A percentile compares a stretch with the other conserved stretches of the same genome.
phyloP scores from a whole-genome alignment of 148 eudicot genomes.

The Drosera capensis region DNA sequence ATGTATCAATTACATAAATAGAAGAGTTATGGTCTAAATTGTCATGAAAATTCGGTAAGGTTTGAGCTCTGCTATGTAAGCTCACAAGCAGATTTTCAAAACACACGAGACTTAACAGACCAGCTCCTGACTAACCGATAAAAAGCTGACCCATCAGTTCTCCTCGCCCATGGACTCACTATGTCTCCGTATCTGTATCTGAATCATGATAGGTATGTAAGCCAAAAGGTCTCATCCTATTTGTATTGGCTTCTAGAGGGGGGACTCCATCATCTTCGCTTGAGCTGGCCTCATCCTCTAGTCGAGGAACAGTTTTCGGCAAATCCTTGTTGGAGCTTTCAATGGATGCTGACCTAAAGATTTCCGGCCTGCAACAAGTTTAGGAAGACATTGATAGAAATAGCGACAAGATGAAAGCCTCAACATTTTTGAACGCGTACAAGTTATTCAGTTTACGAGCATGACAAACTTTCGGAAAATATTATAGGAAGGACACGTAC shows the following conservation, averaged over 20 bases:
- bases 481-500: conserved; percentile 16
- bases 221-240: not conserved
- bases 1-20: too few relatives aligned
- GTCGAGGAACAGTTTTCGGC: conserved; percentile 11
- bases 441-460: not conserved
- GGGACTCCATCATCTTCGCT: conserved; percentile 73
- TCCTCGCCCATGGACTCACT: too few relatives aligned
- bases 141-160: too few relatives aligned
- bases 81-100: too few relatives aligned
- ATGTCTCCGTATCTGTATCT: not conserved
- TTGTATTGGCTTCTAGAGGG: conserved; percentile 39
- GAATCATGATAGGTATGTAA: not conserved
- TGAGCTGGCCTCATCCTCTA: conserved; percentile 21
- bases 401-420: not conserved
- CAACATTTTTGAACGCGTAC: not conserved
- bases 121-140: too few relatives aligned
- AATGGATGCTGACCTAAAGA: conserved; percentile 34
- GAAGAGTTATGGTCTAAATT: too few relatives aligned
- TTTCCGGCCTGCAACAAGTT: conserved; percentile 58
- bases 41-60: too few relatives aligned
- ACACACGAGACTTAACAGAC: too few relatives aligned
- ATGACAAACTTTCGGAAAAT: not conserved
- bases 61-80: too few relatives aligned
- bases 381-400: not conserved
- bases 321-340: conserved; percentile 15